phyloP scores from a whole-genome alignment of 352 stramenopile species.

The Globisporangium yorkense region DNA sequence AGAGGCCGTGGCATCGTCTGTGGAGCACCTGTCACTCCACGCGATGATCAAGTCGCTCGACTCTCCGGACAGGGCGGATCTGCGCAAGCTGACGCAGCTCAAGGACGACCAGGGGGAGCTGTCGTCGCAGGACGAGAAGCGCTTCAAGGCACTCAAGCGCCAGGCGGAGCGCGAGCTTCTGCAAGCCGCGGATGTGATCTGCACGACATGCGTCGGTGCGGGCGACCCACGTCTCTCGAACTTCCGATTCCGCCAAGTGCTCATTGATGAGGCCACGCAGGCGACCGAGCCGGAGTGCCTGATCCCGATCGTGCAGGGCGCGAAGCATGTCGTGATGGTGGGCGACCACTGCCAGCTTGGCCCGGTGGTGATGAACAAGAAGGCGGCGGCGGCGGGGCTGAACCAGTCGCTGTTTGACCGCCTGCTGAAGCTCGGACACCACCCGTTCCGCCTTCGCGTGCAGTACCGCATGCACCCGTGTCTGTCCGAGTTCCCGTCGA shows the following conservation, averaged over 20 bases:
- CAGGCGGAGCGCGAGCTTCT: constrained; percentile 96
- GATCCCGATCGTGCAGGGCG: constrained; percentile 98
- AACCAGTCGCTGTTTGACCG: constrained; percentile 98
- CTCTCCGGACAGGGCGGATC: constrained; percentile 86
- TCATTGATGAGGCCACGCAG: constrained; percentile 99
- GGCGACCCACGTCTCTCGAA: constrained; percentile 97
- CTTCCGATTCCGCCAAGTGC: constrained; percentile 97
- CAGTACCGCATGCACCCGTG: constrained; percentile 99
- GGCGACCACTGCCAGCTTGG: constrained; percentile 98
- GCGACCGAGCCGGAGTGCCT: constrained; percentile 98
- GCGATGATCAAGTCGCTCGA: constrained; percentile 93
- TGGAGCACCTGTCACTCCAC: constrained; percentile 98
- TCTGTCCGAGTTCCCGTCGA: constrained; percentile 98
- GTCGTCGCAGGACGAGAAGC: constrained; percentile 95
- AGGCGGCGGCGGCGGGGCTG: constrained; percentile 94
- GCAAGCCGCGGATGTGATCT: constrained; percentile 98
- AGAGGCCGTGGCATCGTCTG: constrained; percentile 91
- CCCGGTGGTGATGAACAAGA: constrained; percentile 99
- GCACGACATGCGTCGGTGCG: constrained; percentile 97
- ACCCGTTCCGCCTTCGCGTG: constrained; percentile 96
- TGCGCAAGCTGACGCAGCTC: constrained; percentile 90
- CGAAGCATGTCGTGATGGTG: constrained; percentile 99
- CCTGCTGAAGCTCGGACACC: constrained; percentile 93
- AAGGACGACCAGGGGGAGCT: constrained; percentile 95
- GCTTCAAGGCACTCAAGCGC: constrained; percentile 91